Percentiles rank a stretch among this genome's conserved stretches.
Conservation (phyloP, 306 rosid species). For the Purshia tridentata region DNA sequence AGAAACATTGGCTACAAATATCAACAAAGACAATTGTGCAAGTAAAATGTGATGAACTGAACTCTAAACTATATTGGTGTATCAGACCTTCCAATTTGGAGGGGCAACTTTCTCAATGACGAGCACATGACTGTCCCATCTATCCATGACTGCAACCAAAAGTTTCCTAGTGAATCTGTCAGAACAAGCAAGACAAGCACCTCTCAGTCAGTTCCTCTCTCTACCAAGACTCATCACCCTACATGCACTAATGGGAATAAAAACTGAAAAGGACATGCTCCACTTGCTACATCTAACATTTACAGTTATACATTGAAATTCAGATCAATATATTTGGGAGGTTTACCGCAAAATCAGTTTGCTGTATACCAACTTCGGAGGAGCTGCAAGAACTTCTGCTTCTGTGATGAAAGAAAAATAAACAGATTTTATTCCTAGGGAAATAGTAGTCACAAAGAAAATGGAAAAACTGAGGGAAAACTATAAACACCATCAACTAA, state of each 20-base stretch:
- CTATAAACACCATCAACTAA: conserved; percentile 15
- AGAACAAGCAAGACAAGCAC: conserved; percentile 15
- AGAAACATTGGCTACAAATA: neutral
- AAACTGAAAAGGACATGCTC: conserved; percentile 17
- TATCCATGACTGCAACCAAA: conserved; percentile 76
- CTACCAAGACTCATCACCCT: neutral
- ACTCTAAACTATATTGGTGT: conserved; percentile 16
- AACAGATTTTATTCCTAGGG: conserved; percentile 23
- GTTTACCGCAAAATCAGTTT: conserved; percentile 77
- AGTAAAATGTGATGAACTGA: neutral
- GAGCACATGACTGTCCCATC: conserved; percentile 71
- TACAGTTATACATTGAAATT: conserved; percentile 4
- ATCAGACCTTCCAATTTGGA: conserved; percentile 77
- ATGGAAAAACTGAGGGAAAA: conserved; percentile 13
- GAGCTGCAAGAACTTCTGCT: conserved; percentile 87
- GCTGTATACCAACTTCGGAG: conserved; percentile 90
- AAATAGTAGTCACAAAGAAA: conserved; percentile 17
- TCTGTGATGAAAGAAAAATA: conserved; percentile 48
- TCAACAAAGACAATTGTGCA: conserved; percentile 16
- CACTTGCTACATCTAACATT: conserved; percentile 11
- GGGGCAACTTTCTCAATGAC: conserved; percentile 73
- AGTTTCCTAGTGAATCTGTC: conserved; percentile 80
- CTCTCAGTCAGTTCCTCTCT: conserved; percentile 1
- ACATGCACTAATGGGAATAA: neutral
- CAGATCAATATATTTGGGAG: conserved; percentile 8